Evolutionary conservation across 371 early-diverging fungal genomes (phyloP).

Genomic region (Capillidium heterosporum): DNA sequence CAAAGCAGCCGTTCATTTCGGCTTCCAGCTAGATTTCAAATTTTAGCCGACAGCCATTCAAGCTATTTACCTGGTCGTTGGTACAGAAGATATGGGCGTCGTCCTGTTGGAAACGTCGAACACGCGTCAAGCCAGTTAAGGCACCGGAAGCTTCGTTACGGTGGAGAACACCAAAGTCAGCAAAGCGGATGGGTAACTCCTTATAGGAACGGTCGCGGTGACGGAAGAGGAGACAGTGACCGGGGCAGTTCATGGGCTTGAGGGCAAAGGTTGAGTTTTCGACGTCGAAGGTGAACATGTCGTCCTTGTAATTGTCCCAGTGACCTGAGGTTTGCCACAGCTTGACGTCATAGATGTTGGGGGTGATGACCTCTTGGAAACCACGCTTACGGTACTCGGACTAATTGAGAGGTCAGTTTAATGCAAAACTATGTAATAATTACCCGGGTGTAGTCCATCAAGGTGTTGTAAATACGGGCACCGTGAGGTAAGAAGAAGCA

Average conservation of each 20-base stretch:
- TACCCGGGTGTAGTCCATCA: conserved; percentile 35
- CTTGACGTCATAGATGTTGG: conserved; percentile 84
- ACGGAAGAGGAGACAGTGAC: conserved; percentile 86
- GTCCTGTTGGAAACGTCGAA: conserved; percentile 93
- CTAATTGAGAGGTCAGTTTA: conserved; percentile 9
- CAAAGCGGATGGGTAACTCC: conserved; percentile 80
- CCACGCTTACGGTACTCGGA: conserved; percentile 75
- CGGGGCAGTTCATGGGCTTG: conserved; percentile 98
- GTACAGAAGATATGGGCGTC: conserved; percentile 95
- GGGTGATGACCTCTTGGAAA: conserved; percentile 89
- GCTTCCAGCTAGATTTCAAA: conserved; percentile 11
- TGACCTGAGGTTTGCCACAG: conserved; percentile 94
- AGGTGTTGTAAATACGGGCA: conserved; percentile 63
- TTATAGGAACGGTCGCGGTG: conserved; percentile 67
- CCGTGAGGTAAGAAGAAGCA: conserved; percentile 93
- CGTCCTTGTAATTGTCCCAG: conserved; percentile 77
- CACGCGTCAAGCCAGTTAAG: conserved; percentile 81
- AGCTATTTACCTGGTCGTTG: conserved; percentile 30
- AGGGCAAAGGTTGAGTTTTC: conserved; percentile 56
- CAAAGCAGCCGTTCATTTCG: conserved; percentile 64
- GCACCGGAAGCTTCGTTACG: conserved; percentile 86
- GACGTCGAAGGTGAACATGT: conserved; percentile 94
- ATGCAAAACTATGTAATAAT: background rate
- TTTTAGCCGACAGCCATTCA: too few species aligned
- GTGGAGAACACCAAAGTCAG: conserved; percentile 92